Evolutionary conservation across 208 protist species (phyloP).

Genomic region (Trypanosoma conorhini): DNA sequence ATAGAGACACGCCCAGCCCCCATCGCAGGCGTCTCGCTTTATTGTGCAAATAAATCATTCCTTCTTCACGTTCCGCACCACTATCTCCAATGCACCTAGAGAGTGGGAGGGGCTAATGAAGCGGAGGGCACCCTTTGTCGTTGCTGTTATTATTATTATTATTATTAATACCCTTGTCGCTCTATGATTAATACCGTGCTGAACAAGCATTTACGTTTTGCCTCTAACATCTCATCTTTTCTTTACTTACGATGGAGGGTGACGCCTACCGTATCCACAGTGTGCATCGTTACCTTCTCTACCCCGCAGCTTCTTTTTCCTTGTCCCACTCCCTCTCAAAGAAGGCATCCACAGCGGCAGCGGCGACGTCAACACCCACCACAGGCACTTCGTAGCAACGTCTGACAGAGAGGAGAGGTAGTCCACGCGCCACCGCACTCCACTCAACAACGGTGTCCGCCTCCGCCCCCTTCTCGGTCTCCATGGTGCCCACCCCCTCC

Average conservation of each 20-base stretch:
- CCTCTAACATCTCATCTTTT: neutral
- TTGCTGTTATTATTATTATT: neutral
- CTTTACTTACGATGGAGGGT: neutral
- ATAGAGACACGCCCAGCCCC: too few species aligned
- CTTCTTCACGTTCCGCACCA: too few species aligned
- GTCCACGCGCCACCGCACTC: constrained; percentile 57
- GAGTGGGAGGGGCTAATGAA: neutral
- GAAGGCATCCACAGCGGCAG: constrained; percentile 60
- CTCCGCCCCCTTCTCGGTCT: constrained; percentile 3
- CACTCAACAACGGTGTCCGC: constrained; percentile 34
- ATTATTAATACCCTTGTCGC: neutral
- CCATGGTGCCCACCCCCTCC: neutral
- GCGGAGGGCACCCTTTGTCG: neutral
- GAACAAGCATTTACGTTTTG: neutral
- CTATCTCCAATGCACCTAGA: too few species aligned
- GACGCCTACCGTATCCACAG: neutral
- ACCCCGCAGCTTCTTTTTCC: constrained; percentile 8
- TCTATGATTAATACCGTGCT: neutral
- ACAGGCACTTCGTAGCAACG: constrained; percentile 55
- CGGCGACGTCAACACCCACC: constrained; percentile 27
- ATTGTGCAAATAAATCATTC: too few species aligned
- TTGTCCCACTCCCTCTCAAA: constrained; percentile 29
- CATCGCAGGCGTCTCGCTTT: too few species aligned
- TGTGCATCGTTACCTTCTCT: neutral
- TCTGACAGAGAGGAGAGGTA: constrained; percentile 54